Base-by-base conservation (phyloP, 2,329 filamentous ascomycete genomes). In the Penicillium sumatraense region DNA sequence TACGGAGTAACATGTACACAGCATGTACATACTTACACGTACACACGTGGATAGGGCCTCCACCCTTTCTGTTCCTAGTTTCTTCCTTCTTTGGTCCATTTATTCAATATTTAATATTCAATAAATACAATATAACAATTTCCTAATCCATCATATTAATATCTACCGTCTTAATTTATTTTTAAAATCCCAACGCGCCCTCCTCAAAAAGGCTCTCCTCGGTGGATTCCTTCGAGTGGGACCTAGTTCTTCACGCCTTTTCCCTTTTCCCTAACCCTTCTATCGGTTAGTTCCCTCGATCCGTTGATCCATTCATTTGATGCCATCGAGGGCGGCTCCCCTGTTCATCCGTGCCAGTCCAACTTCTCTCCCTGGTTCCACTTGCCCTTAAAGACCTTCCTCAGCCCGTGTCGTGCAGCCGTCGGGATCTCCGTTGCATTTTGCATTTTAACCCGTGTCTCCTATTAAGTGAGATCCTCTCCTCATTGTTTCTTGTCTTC, bases 11-110 rank as follows among this genome's bases (percentile, higher is more conserved):
- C n/a, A n/a, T n/a, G n/a, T n/a, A n/a, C n/a, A n/a, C n/a, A n/a
- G n/a, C n/a, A n/a, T n/a, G n/a, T n/a, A n/a, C n/a, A n/a, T n/a
- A n/a, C n/a, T n/a, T n/a, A n/a, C n/a, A n/a, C n/a, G n/a, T n/a
- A n/a, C n/a, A 62, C 66, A 67, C 60, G 64, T 68, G 65, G 61
- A 58, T 47, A 62, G 57, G 59, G 44, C 45, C 45, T 47, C 51
- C 47, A 49, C 36, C 44, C 51, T 46, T 13, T n/a, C n/a, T n/a
- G n/a, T 10, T 33, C 38, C 14, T 24, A 8, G 7, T 24, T n/a
- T 8, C n/a, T 24, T 42, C 24, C 20, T 40, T 40, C 13, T 40
- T 40, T 40, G 8, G 14, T 35, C 8, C 8, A 9, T 10, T 35
- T 35, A n/a, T n/a, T n/a, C n/a, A n/a, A n/a, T n/a, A n/a, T n/a